phyloP scores from a whole-genome alignment of 148 eudicot genomes.

The Rhododendron henanense region DNA sequence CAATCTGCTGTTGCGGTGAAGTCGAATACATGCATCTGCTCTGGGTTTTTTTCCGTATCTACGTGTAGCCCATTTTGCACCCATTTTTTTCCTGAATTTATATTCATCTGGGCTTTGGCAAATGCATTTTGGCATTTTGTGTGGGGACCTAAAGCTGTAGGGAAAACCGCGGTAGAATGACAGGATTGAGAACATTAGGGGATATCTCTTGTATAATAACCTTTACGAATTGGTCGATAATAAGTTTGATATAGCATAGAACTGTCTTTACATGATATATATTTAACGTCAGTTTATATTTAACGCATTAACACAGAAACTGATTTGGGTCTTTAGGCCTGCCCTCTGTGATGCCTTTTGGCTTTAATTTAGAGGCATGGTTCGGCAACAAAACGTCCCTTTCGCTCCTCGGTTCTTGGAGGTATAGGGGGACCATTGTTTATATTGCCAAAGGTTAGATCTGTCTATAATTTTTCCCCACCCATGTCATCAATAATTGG shows the following conservation, averaged over 20 bases:
- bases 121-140: not conserved
- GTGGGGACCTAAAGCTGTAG: not conserved
- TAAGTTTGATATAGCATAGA: constrained; percentile 6
- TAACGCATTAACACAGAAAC: too few relatives aligned
- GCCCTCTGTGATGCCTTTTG: too few relatives aligned
- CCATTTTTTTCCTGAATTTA: not conserved
- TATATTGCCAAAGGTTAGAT: too few relatives aligned
- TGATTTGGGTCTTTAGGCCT: too few relatives aligned
- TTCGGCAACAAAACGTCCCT: too few relatives aligned
- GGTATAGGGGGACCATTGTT: too few relatives aligned
- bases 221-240: not conserved
- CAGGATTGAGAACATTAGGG: not conserved
- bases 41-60: not conserved
- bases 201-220: not conserved
- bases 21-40: not conserved
- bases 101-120: not conserved
- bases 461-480: too few relatives aligned
- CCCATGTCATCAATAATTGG: too few relatives aligned
- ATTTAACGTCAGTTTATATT: not conserved
- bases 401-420: too few relatives aligned
- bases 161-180: not conserved
- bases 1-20: not conserved
- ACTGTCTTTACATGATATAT: not conserved
- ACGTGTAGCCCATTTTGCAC: not conserved
- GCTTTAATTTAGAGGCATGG: too few relatives aligned